A percentile compares a stretch with the other conserved stretches of the same genome.
Conservation (phyloP, 2,329 filamentous ascomycete species). For the Mycosphaerella arachidis region DNA sequence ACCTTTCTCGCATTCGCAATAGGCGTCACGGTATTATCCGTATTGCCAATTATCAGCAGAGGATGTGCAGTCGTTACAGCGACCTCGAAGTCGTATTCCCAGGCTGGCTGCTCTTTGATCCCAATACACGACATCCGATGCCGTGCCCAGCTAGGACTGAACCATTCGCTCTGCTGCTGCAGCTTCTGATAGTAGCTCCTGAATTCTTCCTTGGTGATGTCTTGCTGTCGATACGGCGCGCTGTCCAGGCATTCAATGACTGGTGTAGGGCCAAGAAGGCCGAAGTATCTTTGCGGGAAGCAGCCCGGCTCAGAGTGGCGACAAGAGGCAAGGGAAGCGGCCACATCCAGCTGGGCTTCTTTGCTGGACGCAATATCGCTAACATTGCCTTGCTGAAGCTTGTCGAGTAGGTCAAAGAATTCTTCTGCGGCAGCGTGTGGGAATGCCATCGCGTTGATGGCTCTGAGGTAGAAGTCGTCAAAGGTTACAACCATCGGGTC, state of each 20-base stretch:
- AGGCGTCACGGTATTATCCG: constrained; percentile 33
- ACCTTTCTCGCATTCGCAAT: constrained; percentile 30
- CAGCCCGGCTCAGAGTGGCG: constrained; percentile 2
- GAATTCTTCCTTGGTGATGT: constrained; percentile 4
- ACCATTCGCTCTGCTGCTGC: constrained; percentile 8
- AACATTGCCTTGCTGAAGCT: constrained; percentile 7
- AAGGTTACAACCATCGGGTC: constrained; percentile 6
- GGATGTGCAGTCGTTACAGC: constrained; percentile 27
- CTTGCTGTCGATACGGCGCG: background rate
- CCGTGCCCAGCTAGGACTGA: constrained; percentile 10
- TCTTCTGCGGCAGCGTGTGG: constrained; percentile 5
- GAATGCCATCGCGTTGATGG: constrained; percentile 9
- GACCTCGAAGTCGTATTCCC: constrained; percentile 1
- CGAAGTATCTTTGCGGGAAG: constrained; percentile 6
- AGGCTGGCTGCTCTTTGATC: constrained; percentile 4
- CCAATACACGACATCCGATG: constrained; percentile 9
- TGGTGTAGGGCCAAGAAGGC: constrained; percentile 8
- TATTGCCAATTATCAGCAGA: constrained; percentile 32
- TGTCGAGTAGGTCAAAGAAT: constrained; percentile 2
- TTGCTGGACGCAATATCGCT: constrained; percentile 2
- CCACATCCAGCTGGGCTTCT: constrained; percentile 1
- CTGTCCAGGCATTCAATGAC: constrained; percentile 12
- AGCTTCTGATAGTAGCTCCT: constrained; percentile 5
- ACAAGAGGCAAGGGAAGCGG: constrained; percentile 4
- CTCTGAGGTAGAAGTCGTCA: constrained; percentile 7